A percentile compares a stretch with the other conserved stretches of the same genome.
These are phyloP conservation scores for Cercospora sp. DNA, from an alignment of 2,329 filamentous ascomycete genomes.

Conservation along the genomic window DNA sequence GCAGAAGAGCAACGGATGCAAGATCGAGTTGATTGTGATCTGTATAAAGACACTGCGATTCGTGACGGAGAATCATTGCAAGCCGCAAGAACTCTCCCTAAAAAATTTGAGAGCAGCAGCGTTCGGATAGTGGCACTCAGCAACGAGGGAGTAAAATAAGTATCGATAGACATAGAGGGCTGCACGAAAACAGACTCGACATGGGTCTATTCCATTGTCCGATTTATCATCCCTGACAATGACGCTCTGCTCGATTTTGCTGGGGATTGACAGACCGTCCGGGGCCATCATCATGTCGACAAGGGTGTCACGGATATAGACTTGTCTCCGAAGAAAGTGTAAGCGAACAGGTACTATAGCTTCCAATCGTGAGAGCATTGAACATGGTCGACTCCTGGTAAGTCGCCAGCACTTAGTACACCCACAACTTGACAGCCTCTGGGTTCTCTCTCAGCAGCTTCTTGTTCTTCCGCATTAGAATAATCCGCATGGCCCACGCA, in stretches of 20 bases:
- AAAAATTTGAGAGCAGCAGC: not conserved
- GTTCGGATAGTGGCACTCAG: not conserved
- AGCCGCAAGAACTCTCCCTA: not conserved
- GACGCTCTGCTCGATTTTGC: not conserved
- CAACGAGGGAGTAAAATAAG: not conserved
- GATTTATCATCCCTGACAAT: not conserved
- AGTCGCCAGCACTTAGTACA: not conserved
- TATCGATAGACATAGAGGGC: not conserved
- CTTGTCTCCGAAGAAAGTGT: not conserved
- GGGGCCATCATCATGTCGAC: not conserved
- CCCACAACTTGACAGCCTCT: constrained; percentile 16
- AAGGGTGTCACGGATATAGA: not conserved
- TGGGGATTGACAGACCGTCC: not conserved
- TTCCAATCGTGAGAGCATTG: not conserved
- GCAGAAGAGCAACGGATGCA: not conserved
- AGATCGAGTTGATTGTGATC: not conserved
- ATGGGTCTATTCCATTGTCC: not conserved
- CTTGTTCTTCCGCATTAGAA: constrained; percentile 30
- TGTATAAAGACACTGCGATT: not conserved
- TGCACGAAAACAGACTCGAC: not conserved
- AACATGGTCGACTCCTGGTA: not conserved
- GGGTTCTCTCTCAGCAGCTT: constrained; percentile 26
- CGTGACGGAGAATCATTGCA: not conserved
- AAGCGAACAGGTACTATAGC: not conserved
- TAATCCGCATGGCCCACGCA: constrained; percentile 30